These are phyloP conservation scores for Acanthamoeba lenticulata DNA, from an alignment of 208 protist species.

Conservation along the genomic window DNA sequence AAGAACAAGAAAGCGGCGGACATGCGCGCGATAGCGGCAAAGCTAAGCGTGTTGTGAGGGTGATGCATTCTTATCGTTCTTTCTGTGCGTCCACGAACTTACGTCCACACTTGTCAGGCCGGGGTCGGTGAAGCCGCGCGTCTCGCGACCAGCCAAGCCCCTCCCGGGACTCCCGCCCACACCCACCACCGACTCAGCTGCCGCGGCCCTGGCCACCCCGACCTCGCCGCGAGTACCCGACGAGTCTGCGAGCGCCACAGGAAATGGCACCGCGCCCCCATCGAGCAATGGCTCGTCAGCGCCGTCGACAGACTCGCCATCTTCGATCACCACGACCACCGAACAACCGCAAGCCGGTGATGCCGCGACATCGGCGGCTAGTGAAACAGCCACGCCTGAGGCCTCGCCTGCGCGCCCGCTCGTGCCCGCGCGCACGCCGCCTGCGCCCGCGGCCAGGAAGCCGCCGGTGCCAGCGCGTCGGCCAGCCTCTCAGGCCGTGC, in stretches of 20 bases:
- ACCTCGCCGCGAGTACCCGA: neutral
- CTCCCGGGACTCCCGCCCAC: neutral
- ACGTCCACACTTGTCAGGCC: neutral
- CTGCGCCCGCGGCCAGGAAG: no score
- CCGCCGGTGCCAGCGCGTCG: no score
- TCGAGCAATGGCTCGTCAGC: neutral
- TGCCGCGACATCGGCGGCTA: neutral
- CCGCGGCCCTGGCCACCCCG: neutral
- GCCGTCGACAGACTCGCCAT: neutral
- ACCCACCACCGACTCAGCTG: neutral
- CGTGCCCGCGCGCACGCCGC: no score
- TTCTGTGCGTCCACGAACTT: no score
- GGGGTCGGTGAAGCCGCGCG: neutral
- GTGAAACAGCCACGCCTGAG: no score
- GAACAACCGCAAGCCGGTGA: neutral
- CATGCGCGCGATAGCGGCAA: no score
- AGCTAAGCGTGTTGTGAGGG: no score
- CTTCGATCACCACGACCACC: neutral
- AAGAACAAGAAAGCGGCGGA: no score
- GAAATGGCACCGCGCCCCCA: neutral
- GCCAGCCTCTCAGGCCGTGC: no score
- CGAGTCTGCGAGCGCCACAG: no score
- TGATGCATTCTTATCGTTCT: neutral
- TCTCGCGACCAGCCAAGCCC: neutral
- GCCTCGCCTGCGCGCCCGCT: no score